phyloP scores from a whole-genome alignment of 2,329 filamentous ascomycete genomes.

The Hirsutella minnesotensis region DNA sequence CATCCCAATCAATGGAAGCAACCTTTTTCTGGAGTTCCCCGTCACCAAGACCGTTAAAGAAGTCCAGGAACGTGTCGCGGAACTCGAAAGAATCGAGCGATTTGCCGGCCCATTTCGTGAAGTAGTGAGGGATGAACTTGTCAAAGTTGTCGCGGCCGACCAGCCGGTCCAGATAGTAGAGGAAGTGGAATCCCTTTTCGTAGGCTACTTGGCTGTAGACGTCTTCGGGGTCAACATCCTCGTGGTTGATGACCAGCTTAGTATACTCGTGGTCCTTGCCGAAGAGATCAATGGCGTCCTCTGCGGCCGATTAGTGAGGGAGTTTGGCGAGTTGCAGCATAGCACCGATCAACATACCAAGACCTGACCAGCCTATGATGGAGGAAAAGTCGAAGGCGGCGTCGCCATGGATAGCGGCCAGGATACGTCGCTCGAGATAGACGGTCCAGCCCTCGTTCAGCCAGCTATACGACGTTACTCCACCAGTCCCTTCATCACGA shows the following conservation, averaged over 20 bases:
- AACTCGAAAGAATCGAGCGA: slow-evolving; percentile 93
- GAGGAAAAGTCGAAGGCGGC: slow-evolving; percentile 84
- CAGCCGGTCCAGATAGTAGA: slow-evolving; percentile 81
- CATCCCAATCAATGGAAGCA: slow-evolving; percentile 74
- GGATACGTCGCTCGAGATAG: slow-evolving; percentile 82
- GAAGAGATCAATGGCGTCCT: slow-evolving; percentile 67
- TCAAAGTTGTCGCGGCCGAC: slow-evolving; percentile 82
- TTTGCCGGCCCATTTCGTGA: slow-evolving; percentile 70
- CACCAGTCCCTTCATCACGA: too few species aligned
- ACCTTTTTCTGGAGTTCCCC: slow-evolving; percentile 51
- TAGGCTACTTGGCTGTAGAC: slow-evolving; percentile 89
- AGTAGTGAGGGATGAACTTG: slow-evolving; percentile 93
- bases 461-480: slow-evolving; percentile 33
- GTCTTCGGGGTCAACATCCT: slow-evolving; percentile 88
- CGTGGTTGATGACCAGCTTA: slow-evolving; percentile 76
- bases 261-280: slow-evolving; percentile 86
- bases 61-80: slow-evolving; percentile 74
- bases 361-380: slow-evolving; percentile 89
- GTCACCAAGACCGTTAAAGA: slow-evolving; percentile 61
- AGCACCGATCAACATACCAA: slow-evolving; percentile 39
- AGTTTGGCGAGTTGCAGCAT: neutral
- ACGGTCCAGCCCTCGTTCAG: slow-evolving; percentile 80
- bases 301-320: slow-evolving; percentile 17
- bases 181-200: slow-evolving; percentile 91
- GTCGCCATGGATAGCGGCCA: slow-evolving; percentile 67